Conservation (phyloP, 2,329 filamentous ascomycete genomes). For the Aspergillus viridinutans region DNA sequence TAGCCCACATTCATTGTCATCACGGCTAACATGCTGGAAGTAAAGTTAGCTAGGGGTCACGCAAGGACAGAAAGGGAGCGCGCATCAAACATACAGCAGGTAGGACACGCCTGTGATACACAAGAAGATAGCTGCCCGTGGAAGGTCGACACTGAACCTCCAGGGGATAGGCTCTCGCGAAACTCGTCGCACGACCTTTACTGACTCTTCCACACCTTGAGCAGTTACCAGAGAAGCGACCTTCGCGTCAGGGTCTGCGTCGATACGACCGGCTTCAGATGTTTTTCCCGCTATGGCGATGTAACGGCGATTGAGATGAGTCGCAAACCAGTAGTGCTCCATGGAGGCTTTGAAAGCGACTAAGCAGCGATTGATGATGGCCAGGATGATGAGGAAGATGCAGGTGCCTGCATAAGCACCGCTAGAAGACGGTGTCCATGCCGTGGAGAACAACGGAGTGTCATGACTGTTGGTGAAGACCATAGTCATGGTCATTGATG, state of each 20-base stretch:
- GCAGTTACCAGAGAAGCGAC: constrained; percentile 63
- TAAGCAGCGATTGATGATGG: constrained; percentile 64
- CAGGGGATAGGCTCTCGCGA: constrained; percentile 60
- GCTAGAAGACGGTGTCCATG: constrained; percentile 68
- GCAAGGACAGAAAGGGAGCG: neutral
- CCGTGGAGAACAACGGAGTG: constrained; percentile 62
- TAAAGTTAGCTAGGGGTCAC: constrained; percentile 2
- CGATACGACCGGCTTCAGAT: constrained; percentile 56
- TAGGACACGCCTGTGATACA: constrained; percentile 75
- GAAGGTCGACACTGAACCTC: constrained; percentile 74
- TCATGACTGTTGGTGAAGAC: constrained; percentile 53
- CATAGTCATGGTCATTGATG: constrained; percentile 32
- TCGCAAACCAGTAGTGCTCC: constrained; percentile 64
- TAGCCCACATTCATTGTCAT: constrained; percentile 89
- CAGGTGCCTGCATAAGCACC: constrained; percentile 83
- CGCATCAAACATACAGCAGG: constrained; percentile 64
- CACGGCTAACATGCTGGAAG: constrained; percentile 76
- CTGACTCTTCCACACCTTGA: constrained; percentile 76
- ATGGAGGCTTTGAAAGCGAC: constrained; percentile 63
- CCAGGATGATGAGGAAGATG: constrained; percentile 81
- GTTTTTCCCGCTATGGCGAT: constrained; percentile 65
- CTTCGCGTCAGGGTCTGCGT: constrained; percentile 59
- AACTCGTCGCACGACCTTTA: constrained; percentile 65
- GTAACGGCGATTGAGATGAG: constrained; percentile 70
- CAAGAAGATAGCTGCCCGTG: constrained; percentile 67